Evolutionary conservation across 768 basidiomycete genomes (phyloP).

Genomic region (Hygrophorus pudorinus): DNA sequence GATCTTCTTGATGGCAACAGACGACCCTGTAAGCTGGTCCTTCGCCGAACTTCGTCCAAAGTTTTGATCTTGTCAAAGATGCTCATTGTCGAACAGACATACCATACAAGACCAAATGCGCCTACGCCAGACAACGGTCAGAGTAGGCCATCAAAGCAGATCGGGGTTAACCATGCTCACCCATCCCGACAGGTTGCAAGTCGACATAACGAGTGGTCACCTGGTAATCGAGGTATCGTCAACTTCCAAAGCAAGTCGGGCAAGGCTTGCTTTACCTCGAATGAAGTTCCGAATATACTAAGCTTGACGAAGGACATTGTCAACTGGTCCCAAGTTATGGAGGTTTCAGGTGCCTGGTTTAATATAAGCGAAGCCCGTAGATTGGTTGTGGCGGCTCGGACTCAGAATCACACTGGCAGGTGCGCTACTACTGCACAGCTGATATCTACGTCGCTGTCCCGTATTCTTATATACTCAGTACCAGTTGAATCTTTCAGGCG

Average conservation of each 20-base stretch:
- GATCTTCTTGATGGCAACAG: constrained; percentile 99
- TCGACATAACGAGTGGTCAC: constrained; percentile 99
- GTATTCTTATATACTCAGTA: too few relatives aligned
- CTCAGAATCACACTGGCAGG: too few relatives aligned
- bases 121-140: constrained; percentile 33
- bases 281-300: constrained; percentile 96
- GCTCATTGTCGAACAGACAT: constrained; percentile 17
- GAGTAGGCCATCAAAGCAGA: constrained; percentile 1
- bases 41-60: constrained; percentile 70
- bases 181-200: constrained; percentile 99
- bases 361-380: too few relatives aligned
- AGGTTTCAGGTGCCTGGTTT: too few relatives aligned
- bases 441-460: too few relatives aligned
- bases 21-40: constrained; percentile 87
- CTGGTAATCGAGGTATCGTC: constrained; percentile 28
- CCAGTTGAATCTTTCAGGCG: too few relatives aligned
- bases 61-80: constrained; percentile 1
- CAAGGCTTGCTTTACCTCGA: constrained; percentile 52
- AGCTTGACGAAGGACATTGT: constrained; percentile 94
- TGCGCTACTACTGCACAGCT: too few relatives aligned
- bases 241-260: constrained; percentile 9
- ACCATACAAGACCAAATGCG: constrained; percentile 99
- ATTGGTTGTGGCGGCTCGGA: too few relatives aligned
- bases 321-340: too few relatives aligned
- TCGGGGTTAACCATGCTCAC: constrained; percentile 33